These are phyloP conservation scores for Bacidia rubella DNA, from an alignment of 495 filamentous ascomycete genomes.

Conservation along the genomic window DNA sequence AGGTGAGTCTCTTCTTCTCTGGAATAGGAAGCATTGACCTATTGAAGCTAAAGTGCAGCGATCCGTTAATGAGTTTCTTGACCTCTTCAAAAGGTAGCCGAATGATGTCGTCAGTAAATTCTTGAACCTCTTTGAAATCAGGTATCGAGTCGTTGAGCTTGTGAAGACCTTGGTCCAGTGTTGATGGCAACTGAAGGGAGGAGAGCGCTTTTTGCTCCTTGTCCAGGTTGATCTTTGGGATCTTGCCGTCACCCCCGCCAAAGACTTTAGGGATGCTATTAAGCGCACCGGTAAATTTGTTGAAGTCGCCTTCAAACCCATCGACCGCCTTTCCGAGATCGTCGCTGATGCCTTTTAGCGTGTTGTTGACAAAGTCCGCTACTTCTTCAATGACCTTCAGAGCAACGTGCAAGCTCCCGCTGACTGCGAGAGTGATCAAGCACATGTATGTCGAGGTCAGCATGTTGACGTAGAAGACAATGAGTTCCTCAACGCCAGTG, in stretches of 20 bases:
- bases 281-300: conserved; percentile 39
- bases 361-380: conserved; percentile 57
- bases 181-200: conserved; percentile 50
- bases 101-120: conserved; percentile 58
- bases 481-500: conserved; percentile 71
- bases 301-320: conserved; percentile 45
- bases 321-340: conserved; percentile 43
- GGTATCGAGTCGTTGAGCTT: conserved; percentile 66
- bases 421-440: conserved; percentile 65
- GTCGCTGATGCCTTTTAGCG: conserved; percentile 48
- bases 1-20: conserved; percentile 62
- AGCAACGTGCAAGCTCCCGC: conserved; percentile 59
- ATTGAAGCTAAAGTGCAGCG: conserved; percentile 65
- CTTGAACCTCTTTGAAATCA: conserved; percentile 67
- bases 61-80: conserved; percentile 53
- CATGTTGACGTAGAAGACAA: conserved; percentile 82
- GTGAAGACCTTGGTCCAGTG: conserved; percentile 48
- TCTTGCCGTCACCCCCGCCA: conserved; percentile 21
- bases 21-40: conserved; percentile 64
- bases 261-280: conserved; percentile 25
- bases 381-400: conserved; percentile 56
- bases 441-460: conserved; percentile 81
- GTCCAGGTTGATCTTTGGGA: conserved; percentile 47
- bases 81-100: conserved; percentile 63
- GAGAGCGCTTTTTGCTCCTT: conserved; percentile 48